Conservation (phyloP, 352 stramenopile genomes). For the Thalassiosira ordinaria region DNA sequence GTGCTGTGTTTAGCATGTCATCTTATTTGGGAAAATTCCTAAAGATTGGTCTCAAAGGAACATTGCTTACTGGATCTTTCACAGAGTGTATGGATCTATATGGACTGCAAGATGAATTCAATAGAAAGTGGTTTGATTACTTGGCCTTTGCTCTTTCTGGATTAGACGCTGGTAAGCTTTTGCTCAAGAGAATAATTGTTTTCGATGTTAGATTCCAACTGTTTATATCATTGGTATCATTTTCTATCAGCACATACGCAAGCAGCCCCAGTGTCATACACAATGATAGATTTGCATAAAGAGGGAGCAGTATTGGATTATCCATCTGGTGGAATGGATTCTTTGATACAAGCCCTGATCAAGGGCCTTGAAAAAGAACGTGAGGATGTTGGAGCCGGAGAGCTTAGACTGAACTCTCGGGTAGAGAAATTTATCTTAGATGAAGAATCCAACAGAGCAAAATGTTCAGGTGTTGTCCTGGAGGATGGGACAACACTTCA, state of each 20-base stretch:
- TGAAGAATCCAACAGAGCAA: conserved; percentile 53
- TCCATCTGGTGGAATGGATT: conserved; percentile 80
- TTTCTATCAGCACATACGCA: conserved; percentile 82
- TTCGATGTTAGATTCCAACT: no score
- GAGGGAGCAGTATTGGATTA: conserved; percentile 84
- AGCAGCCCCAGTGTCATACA: conserved; percentile 81
- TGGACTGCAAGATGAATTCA: conserved; percentile 61
- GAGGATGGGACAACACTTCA: conserved; percentile 64
- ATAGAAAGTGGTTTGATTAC: conserved; percentile 85
- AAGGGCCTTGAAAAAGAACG: conserved; percentile 70
- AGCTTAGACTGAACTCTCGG: conserved; percentile 67
- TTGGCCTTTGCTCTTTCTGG: conserved; percentile 85
- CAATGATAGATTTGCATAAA: conserved; percentile 84
- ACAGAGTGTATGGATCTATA: conserved; percentile 67
- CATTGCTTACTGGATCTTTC: conserved; percentile 73
- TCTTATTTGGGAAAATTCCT: conserved; percentile 71
- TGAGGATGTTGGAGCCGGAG: conserved; percentile 41
- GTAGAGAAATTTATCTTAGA: conserved; percentile 78
- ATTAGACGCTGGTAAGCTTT: conserved; percentile 72
- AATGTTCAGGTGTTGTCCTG: conserved; percentile 81
- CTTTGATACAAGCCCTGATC: no score
- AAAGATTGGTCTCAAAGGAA: conserved; percentile 69
- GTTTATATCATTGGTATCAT: no score
- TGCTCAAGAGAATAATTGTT: no score
- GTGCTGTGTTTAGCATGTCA: conserved; percentile 46